Evolutionary conservation across 2,329 filamentous ascomycete species (phyloP).

Genomic region (Fusarium pseudocircinatum): DNA sequence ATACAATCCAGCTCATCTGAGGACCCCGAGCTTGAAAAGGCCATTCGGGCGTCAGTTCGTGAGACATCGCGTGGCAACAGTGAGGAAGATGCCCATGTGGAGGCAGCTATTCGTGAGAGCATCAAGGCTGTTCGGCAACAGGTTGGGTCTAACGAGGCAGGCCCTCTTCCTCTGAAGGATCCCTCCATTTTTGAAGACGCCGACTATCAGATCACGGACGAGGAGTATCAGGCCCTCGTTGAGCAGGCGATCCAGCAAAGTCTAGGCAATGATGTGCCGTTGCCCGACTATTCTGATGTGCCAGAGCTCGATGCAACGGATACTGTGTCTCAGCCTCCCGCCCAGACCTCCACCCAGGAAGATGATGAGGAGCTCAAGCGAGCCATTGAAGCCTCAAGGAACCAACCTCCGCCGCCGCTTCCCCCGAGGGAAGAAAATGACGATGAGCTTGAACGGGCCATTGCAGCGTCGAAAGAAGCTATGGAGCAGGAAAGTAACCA

Average conservation of each 20-base stretch:
- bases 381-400: slow-evolving; percentile 55
- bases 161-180: slow-evolving; percentile 41
- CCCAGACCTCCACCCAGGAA: slow-evolving; percentile 16
- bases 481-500: slow-evolving; percentile 53
- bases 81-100: slow-evolving; percentile 75
- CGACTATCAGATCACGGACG: slow-evolving; percentile 61
- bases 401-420: slow-evolving; percentile 31
- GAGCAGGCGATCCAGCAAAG: slow-evolving; percentile 66
- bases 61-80: slow-evolving; percentile 76
- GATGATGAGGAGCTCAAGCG: slow-evolving; percentile 52
- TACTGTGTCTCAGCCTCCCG: neutral
- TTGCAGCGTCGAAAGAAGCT: slow-evolving; percentile 52
- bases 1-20: slow-evolving; percentile 43
- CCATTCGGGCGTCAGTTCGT: slow-evolving; percentile 74
- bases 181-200: slow-evolving; percentile 50
- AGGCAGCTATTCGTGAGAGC: slow-evolving; percentile 78
- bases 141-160: slow-evolving; percentile 41
- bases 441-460: slow-evolving; percentile 51
- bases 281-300: slow-evolving; percentile 32
- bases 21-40: slow-evolving; percentile 74
- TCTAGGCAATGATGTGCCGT: slow-evolving; percentile 43
- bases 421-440: slow-evolving; percentile 38
- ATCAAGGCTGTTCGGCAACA: slow-evolving; percentile 63
- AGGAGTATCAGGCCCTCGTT: slow-evolving; percentile 66
- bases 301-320: slow-evolving; percentile 23